A percentile compares a stretch with the other conserved stretches of the same genome.
Evolutionary conservation across 768 basidiomycete species (phyloP).

Genomic region (Termitomyces sp.): DNA sequence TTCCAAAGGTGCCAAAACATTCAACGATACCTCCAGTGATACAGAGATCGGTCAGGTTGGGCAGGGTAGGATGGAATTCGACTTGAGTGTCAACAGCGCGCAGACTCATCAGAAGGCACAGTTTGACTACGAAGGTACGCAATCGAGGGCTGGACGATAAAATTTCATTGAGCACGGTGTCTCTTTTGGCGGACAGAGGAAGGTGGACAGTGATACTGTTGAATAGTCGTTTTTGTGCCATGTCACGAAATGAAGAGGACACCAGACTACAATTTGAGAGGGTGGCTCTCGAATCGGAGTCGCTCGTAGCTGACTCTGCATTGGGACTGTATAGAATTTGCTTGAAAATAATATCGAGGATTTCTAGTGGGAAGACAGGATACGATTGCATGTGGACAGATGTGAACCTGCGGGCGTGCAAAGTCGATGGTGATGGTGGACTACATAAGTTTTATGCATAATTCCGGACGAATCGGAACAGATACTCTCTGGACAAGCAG

Average conservation of each 20-base stretch:
- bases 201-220: background rate
- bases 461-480: background rate
- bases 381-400: background rate
- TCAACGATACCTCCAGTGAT: background rate
- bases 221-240: background rate
- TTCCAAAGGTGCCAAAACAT: background rate
- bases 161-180: background rate
- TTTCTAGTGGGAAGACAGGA: background rate
- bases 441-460: background rate
- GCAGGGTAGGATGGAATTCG: background rate
- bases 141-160: background rate
- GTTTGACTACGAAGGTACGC: background rate
- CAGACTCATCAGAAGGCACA: background rate
- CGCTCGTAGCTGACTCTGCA: background rate
- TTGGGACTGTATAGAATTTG: background rate
- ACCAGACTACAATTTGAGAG: background rate
- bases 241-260: background rate
- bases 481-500: background rate
- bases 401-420: background rate
- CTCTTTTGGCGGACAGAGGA: background rate
- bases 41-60: background rate
- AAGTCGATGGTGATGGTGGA: background rate
- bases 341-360: background rate
- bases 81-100: background rate
- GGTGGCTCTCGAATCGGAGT: background rate